Base-by-base conservation (phyloP, 148 eudicot species). In the Rhododendron simsii region DNA sequence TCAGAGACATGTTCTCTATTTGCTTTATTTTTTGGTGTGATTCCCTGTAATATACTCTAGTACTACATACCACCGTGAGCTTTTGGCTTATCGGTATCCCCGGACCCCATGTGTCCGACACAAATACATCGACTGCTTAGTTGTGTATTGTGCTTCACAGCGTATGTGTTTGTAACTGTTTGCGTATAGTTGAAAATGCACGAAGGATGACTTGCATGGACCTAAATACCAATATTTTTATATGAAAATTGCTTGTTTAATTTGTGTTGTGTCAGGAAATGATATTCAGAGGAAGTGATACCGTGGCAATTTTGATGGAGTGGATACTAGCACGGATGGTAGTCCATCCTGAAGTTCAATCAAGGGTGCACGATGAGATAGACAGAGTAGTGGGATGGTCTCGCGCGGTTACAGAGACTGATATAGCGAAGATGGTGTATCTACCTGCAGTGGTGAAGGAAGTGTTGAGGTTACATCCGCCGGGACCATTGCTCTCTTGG, bases 271-370 rank as follows among this genome's bases (percentile, higher is more conserved):
- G 67, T 33, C 87, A 94, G 98, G 98, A 94, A 88, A 94, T 94
- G 95, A 94, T 94, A 88, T 94, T 94, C 12, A 91, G 98, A 74
- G 98, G 95, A n/a, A 93, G 95, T 0, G 98, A 94, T 83, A 91
- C 98, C 0, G 93, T 90, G 73, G 94, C 95, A 15, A 92, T 92
- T 5, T 84, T 94, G 78, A 92, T 94, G 14, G 98, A 94, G 87
- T 94, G 98, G 98, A 86, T 90, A 39, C 86, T 94, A 41, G 98
- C 95, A 6, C 85, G 95, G 82, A 81, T 94, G 79, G 92, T 93
- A 14, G 85, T 92, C 48, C 95, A 93, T 69, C 87, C 90, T 9
- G 92, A 92, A 11, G 85, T 94, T 55, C 98, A 94, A 81, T 90
- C 92, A 74, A 92, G 18, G 78, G 87, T 92, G 23, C 94, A 94